phyloP scores from a whole-genome alignment of 2,329 filamentous ascomycete species.

The Dichotomopilus funicola region DNA sequence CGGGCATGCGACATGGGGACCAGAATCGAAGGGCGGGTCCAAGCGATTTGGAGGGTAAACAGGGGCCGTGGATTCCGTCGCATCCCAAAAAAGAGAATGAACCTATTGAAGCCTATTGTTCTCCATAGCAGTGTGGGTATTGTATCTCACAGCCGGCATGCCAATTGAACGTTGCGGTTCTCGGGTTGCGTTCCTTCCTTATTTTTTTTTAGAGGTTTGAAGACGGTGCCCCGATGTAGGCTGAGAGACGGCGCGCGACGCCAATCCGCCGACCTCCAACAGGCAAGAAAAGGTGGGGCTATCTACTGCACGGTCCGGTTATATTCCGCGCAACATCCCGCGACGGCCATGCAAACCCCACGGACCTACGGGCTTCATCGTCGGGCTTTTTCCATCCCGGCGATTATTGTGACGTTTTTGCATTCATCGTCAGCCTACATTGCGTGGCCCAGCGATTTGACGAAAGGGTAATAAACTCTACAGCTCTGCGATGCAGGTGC shows the following conservation, averaged over 20 bases:
- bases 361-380: no score
- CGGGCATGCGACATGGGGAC: constrained; percentile 16
- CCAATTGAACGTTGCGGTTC: not conserved
- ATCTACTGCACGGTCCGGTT: not conserved
- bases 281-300: not conserved
- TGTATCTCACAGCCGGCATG: not conserved
- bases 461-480: no score
- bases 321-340: not conserved
- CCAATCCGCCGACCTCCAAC: not conserved
- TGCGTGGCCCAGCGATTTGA: no score
- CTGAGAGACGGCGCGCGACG: not conserved
- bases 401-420: no score
- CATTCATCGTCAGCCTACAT: no score
- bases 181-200: not conserved
- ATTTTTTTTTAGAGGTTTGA: not conserved
- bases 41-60: constrained; percentile 1
- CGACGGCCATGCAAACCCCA: no score
- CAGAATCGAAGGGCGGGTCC: constrained; percentile 13
- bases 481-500: no score
- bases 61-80: not conserved
- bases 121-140: constrained; percentile 3
- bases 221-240: not conserved
- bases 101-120: not conserved
- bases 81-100: constrained; percentile 3
- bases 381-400: no score